A percentile compares a stretch with the other conserved stretches of the same genome.
Evolutionary conservation across 495 filamentous ascomycete species (phyloP).

Genomic region (Neohortaea acidophila): DNA sequence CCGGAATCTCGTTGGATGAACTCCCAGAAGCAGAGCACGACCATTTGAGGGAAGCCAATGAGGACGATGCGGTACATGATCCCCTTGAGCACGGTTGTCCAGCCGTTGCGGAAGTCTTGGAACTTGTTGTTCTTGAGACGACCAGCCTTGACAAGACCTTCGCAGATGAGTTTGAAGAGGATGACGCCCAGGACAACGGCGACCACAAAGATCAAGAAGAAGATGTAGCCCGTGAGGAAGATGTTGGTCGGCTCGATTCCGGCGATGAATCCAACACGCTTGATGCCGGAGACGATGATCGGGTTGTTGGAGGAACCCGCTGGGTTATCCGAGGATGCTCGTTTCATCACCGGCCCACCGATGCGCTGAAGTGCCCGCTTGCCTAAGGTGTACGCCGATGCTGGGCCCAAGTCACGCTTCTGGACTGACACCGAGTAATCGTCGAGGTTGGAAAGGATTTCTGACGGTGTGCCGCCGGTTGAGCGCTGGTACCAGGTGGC

Average conservation of each 20-base stretch:
- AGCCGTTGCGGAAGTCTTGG: conserved; percentile 83
- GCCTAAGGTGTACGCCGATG: conserved; percentile 29
- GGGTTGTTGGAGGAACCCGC: conserved; percentile 28
- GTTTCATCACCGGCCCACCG: conserved; percentile 1
- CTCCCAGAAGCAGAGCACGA: conserved; percentile 87
- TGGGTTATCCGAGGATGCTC: background rate
- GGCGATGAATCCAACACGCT: conserved; percentile 75
- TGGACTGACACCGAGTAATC: conserved; percentile 72
- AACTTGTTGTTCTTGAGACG: conserved; percentile 83
- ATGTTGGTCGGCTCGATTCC: conserved; percentile 83
- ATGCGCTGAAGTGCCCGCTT: no score
- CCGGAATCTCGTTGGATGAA: conserved; percentile 73
- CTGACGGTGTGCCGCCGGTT: conserved; percentile 77
- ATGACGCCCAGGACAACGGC: conserved; percentile 56
- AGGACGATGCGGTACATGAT: conserved; percentile 84
- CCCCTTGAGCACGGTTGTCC: conserved; percentile 74
- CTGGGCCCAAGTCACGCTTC: conserved; percentile 45
- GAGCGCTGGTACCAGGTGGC: conserved; percentile 93
- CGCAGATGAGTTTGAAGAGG: conserved; percentile 65
- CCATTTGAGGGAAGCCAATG: conserved; percentile 89
- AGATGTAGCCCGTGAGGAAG: conserved; percentile 79
- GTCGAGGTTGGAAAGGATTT: conserved; percentile 55
- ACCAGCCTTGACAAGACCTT: conserved; percentile 52
- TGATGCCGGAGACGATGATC: conserved; percentile 67
- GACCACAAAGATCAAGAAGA: conserved; percentile 75